Evolutionary conservation across 192 early-diverging fungal genomes (phyloP).

Genomic region (Piromyces sp.): DNA sequence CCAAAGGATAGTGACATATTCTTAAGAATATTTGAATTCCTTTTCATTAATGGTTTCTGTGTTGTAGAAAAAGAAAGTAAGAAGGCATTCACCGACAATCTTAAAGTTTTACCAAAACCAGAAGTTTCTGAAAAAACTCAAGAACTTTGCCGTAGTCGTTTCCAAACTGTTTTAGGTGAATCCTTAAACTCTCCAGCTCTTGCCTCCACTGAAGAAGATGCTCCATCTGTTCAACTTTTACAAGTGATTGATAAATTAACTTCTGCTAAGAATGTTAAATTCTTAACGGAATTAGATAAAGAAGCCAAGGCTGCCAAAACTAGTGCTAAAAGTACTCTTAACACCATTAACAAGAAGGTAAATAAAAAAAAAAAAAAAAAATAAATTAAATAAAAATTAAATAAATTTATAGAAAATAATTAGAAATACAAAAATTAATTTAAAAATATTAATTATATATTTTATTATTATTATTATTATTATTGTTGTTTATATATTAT

Average conservation of each 20-base stretch:
- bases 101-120: slow-evolving; percentile 22
- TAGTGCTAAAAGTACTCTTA: not conserved
- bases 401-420: too few relatives aligned
- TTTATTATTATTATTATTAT: too few relatives aligned
- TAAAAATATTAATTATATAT: too few relatives aligned
- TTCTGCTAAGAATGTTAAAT: not conserved
- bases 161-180: slow-evolving; percentile 52
- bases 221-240: not conserved
- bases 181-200: slow-evolving; percentile 2
- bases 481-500: too few relatives aligned
- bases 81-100: slow-evolving; percentile 16
- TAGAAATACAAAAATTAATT: too few relatives aligned
- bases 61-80: slow-evolving; percentile 22
- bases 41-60: slow-evolving; percentile 58
- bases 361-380: too few relatives aligned
- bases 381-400: too few relatives aligned
- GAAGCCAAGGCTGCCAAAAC: not conserved
- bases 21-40: slow-evolving; percentile 40
- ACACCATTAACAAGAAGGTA: not conserved
- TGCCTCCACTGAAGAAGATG: not conserved
- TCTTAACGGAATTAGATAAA: not conserved
- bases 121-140: slow-evolving; percentile 31
- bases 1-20: slow-evolving; percentile 64
- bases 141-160: slow-evolving; percentile 36
- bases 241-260: not conserved